Evolutionary conservation across 257 asterid species (phyloP).

Genomic region (Solanum chiquidenum): DNA sequence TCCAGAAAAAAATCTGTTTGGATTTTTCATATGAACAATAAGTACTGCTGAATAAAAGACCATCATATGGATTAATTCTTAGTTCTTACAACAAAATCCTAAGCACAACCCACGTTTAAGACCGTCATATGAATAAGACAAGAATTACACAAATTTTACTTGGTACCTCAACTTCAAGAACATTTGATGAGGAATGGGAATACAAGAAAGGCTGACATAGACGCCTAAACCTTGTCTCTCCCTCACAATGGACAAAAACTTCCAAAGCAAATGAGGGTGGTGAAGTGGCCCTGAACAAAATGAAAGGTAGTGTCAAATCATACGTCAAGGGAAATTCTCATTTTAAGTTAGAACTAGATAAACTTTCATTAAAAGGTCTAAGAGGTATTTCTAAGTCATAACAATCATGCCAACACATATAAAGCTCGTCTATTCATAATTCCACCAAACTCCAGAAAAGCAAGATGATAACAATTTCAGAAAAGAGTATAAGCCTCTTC

Average conservation of each 20-base stretch:
- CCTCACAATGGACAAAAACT: conserved; percentile 90
- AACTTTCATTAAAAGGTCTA: not conserved
- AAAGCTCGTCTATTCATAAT: not conserved
- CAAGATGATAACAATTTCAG: not conserved
- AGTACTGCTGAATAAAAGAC: not conserved
- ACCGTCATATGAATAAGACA: not conserved
- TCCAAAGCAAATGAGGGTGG: conserved; percentile 87
- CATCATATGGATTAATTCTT: too few species aligned
- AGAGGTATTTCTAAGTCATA: not conserved
- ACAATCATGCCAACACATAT: not conserved
- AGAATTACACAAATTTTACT: not conserved
- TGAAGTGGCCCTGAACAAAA: conserved; percentile 63
- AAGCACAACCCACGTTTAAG: not conserved
- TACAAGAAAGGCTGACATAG: conserved; percentile 80
- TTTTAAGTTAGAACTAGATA: not conserved
- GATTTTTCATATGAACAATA: not conserved
- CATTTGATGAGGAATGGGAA: conserved; percentile 91
- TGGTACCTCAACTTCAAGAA: conserved; percentile 87
- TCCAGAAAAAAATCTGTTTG: not conserved
- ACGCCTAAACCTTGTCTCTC: conserved; percentile 92
- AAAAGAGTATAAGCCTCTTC: not conserved
- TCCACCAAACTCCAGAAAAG: not conserved
- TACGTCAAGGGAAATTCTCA: not conserved
- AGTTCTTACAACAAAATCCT: not conserved
- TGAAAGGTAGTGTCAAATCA: not conserved